Evolutionary conservation across 805 yeast genomes (phyloP).

Genomic region (Saturnispora saitoi): DNA sequence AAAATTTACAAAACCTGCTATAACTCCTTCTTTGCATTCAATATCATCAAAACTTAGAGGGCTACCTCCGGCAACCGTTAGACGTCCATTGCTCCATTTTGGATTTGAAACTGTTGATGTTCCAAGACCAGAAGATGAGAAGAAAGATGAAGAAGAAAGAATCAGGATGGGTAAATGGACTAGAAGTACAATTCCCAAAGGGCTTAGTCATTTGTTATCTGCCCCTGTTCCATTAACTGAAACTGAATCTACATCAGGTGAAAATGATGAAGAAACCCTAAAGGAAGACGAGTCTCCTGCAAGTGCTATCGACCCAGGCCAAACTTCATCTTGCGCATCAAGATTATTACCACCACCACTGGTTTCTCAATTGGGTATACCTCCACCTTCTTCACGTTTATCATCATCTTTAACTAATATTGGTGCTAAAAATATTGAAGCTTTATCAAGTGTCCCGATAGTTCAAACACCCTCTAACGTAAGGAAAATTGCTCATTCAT

Average conservation of each 20-base stretch:
- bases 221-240: conserved; percentile 14
- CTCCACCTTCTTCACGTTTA: conserved; percentile 9
- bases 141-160: conserved; percentile 39
- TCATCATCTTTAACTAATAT: conserved; percentile 10
- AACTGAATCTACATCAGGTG: neutral
- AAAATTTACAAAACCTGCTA: neutral
- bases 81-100: conserved; percentile 35
- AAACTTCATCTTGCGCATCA: neutral
- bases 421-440: neutral
- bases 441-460: neutral
- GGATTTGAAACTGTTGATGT: conserved; percentile 27
- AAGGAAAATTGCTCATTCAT: neutral
- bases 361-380: conserved; percentile 8
- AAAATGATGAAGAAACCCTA: neutral
- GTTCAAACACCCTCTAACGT: neutral
- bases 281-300: neutral
- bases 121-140: conserved; percentile 30
- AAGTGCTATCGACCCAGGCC: neutral
- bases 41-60: conserved; percentile 24
- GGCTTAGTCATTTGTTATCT: conserved; percentile 41
- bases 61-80: conserved; percentile 52
- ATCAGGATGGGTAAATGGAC: conserved; percentile 43
- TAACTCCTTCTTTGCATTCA: neutral
- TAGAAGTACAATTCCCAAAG: conserved; percentile 44
- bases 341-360: conserved; percentile 13